These are phyloP conservation scores for Porpolomopsis calyptriformis DNA, from an alignment of 768 basidiomycete species.

Conservation along the genomic window DNA sequence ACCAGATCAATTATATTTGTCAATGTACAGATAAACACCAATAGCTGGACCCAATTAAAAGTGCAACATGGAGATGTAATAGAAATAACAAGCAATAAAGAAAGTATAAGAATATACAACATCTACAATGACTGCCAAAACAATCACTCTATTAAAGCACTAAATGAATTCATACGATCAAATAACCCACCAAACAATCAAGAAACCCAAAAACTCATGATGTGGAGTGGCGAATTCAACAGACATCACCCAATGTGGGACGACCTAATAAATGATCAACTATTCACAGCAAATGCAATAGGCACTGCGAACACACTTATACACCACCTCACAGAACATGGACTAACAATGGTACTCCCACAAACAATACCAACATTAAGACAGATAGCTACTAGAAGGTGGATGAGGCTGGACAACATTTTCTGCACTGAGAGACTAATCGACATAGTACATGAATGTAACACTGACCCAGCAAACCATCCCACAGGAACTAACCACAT, in stretches of 20 bases:
- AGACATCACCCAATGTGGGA: constrained; percentile 34
- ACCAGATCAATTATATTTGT: no score
- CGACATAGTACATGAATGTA: constrained; percentile 19
- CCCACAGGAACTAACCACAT: constrained; percentile 30
- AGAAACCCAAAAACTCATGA: constrained; percentile 11
- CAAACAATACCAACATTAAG: constrained; percentile 25
- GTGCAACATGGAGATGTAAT: no score
- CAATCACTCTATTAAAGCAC: no score
- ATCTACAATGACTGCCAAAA: no score
- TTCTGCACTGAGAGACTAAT: constrained; percentile 18
- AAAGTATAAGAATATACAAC: no score
- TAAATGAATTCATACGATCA: no score
- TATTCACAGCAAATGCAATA: constrained; percentile 24
- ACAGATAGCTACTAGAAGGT: constrained; percentile 20
- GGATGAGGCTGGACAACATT: constrained; percentile 34
- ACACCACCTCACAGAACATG: constrained; percentile 13
- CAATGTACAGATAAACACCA: no score
- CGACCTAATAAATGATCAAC: constrained; percentile 17
- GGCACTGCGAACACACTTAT: constrained; percentile 18
- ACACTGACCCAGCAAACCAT: constrained; percentile 12
- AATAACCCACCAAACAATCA: no score
- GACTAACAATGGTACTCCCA: constrained; percentile 27
- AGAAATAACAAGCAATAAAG: no score
- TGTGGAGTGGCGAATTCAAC: constrained; percentile 34
- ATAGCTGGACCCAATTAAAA: no score